Conservation (phyloP, 225 moss, liverwort and hornwort genomes). For the Pseudisothecium myosuroides region DNA sequence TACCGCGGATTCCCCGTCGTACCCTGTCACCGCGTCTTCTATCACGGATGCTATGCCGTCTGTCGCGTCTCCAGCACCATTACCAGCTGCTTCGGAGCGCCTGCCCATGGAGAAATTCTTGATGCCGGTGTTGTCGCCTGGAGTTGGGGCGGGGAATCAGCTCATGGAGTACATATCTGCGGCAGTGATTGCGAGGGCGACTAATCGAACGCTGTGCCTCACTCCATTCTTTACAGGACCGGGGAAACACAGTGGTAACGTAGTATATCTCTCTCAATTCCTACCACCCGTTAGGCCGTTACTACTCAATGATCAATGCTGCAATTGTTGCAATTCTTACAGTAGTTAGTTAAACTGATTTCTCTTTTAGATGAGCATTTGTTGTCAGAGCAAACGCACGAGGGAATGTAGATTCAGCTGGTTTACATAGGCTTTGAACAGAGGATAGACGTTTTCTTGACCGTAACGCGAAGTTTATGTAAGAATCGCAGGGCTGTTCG, state of each 20-base stretch:
- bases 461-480: neutral
- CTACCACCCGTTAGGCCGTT: neutral
- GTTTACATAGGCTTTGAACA: neutral
- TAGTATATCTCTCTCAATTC: neutral
- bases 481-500: neutral
- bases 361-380: neutral
- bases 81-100: neutral
- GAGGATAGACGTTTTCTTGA: neutral
- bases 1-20: neutral
- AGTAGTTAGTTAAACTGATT: neutral
- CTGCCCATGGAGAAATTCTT: neutral
- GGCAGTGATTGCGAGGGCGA: conserved; percentile 5
- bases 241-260: neutral
- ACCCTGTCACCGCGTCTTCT: neutral
- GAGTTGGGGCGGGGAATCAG: conserved; percentile 28
- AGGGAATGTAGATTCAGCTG: neutral
- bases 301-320: neutral
- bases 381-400: neutral
- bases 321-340: neutral
- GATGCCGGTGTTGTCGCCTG: neutral
- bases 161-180: conserved; percentile 27
- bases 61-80: neutral
- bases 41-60: neutral
- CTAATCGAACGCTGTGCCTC: conserved; percentile 22
- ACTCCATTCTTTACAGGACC: conserved; percentile 7